Evolutionary conservation across 2,329 filamentous ascomycete genomes (phyloP).

Genomic region (Alternaria gaisen): DNA sequence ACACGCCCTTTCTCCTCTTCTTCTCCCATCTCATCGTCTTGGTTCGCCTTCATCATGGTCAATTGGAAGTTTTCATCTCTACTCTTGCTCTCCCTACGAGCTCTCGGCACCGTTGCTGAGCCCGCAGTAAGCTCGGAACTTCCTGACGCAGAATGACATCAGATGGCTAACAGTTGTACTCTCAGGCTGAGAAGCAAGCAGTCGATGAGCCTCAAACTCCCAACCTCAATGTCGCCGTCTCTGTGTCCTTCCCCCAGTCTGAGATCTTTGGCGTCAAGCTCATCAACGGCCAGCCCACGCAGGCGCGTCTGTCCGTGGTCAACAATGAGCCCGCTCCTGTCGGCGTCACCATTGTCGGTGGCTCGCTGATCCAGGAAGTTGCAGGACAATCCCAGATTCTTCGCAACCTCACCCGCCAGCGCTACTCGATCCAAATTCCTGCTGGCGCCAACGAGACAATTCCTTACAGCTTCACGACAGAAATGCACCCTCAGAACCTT

Average conservation of each 20-base stretch:
- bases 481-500: slow-evolving; percentile 93
- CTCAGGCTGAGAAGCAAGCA: slow-evolving; percentile 54
- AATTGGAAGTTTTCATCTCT: slow-evolving; percentile 76
- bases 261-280: slow-evolving; percentile 96
- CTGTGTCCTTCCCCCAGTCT: slow-evolving; percentile 68
- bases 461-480: slow-evolving; percentile 84
- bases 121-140: slow-evolving; percentile 62
- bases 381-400: slow-evolving; percentile 67
- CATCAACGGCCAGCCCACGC: slow-evolving; percentile 88
- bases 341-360: slow-evolving; percentile 77
- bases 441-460: slow-evolving; percentile 79
- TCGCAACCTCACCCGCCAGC: slow-evolving; percentile 83
- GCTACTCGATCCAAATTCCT: slow-evolving; percentile 77
- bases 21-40: slow-evolving; percentile 22
- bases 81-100: slow-evolving; percentile 74
- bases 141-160: slow-evolving; percentile 46
- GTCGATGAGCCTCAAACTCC: slow-evolving; percentile 72
- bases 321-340: slow-evolving; percentile 85
- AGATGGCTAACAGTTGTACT: slow-evolving; percentile 34
- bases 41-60: slow-evolving; percentile 66
- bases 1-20: slow-evolving; percentile 15
- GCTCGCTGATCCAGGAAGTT: slow-evolving; percentile 71
- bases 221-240: slow-evolving; percentile 64
- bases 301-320: slow-evolving; percentile 80
- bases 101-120: slow-evolving; percentile 71